These are phyloP conservation scores for Fragaria ananassa DNA, from an alignment of 306 rosid species.

Conservation along the genomic window DNA sequence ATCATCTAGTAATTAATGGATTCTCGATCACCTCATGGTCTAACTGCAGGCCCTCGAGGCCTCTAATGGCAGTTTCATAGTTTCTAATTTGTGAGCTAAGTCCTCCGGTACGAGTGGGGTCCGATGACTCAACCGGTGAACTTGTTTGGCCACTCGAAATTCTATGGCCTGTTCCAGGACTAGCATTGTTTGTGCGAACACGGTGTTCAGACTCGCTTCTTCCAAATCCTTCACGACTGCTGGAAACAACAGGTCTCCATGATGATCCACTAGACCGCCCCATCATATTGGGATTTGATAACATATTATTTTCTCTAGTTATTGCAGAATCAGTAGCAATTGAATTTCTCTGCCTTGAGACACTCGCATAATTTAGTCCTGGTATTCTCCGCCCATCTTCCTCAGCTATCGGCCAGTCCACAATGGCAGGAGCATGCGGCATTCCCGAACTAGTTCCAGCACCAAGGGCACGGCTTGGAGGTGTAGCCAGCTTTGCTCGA, in stretches of 20 bases:
- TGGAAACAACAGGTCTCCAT: slow-evolving; percentile 72
- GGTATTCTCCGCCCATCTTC: slow-evolving; percentile 58
- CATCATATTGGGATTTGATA: slow-evolving; percentile 42
- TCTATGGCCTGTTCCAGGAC: slow-evolving; percentile 66
- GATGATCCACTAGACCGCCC: slow-evolving; percentile 83
- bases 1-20: slow-evolving; percentile 28
- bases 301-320: slow-evolving; percentile 39
- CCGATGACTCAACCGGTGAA: slow-evolving; percentile 65
- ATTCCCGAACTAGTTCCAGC: slow-evolving; percentile 84
- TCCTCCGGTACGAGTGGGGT: slow-evolving; percentile 57
- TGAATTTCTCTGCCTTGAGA: slow-evolving; percentile 42
- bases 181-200: slow-evolving; percentile 58
- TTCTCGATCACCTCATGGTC: slow-evolving; percentile 65
- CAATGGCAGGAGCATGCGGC: slow-evolving; percentile 55
- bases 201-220: slow-evolving; percentile 70
- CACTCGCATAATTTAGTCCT: slow-evolving; percentile 53
- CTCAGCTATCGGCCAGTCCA: slow-evolving; percentile 62
- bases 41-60: slow-evolving; percentile 73
- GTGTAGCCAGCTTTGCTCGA: slow-evolving; percentile 91
- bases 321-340: slow-evolving; percentile 31
- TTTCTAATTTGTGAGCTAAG: slow-evolving; percentile 57
- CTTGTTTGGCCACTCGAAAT: slow-evolving; percentile 62
- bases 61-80: slow-evolving; percentile 70
- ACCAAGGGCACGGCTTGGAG: slow-evolving; percentile 67
- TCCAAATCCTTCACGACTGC: slow-evolving; percentile 70